A percentile compares a stretch with the other conserved stretches of the same genome.
Conservation (phyloP, 371 early-diverging fungal genomes). For the Mortierella sp. region DNA sequence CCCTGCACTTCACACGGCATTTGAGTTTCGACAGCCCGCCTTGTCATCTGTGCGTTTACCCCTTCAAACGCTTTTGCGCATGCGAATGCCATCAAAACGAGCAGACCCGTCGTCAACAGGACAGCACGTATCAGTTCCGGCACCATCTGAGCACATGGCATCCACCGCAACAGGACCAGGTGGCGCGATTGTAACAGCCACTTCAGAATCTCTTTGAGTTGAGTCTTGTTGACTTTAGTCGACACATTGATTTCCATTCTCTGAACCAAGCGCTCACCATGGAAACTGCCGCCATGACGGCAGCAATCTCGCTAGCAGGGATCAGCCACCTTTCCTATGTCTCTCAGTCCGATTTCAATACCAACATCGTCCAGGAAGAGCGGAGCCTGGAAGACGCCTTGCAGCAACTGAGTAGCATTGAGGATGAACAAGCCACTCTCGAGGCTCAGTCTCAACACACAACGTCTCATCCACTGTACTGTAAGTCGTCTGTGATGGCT, state of each 20-base stretch:
- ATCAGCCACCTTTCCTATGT: conserved; percentile 7
- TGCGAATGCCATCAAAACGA: conserved; percentile 45
- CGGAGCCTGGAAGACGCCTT: neutral
- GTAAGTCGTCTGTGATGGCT: neutral
- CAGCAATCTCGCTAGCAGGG: neutral
- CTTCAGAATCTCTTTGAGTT: conserved; percentile 29
- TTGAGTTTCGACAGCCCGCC: conserved; percentile 33
- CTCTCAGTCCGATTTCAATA: neutral
- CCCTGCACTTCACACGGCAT: conserved; percentile 23
- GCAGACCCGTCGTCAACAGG: neutral
- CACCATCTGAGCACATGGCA: neutral
- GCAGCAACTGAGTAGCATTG: neutral
- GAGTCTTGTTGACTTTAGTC: conserved; percentile 34
- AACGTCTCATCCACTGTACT: neutral
- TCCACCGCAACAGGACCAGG: neutral
- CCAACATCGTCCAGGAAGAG: neutral
- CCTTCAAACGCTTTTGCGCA: conserved; percentile 21
- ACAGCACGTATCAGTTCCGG: neutral
- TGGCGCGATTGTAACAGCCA: conserved; percentile 15
- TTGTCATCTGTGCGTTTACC: conserved; percentile 37
- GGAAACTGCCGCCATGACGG: neutral
- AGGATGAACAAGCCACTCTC: neutral
- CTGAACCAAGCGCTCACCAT: conserved; percentile 14
- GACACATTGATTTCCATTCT: conserved; percentile 28
- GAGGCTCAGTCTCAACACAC: neutral